phyloP scores from a whole-genome alignment of 306 rosid genomes.

The Cicer judaicum region DNA sequence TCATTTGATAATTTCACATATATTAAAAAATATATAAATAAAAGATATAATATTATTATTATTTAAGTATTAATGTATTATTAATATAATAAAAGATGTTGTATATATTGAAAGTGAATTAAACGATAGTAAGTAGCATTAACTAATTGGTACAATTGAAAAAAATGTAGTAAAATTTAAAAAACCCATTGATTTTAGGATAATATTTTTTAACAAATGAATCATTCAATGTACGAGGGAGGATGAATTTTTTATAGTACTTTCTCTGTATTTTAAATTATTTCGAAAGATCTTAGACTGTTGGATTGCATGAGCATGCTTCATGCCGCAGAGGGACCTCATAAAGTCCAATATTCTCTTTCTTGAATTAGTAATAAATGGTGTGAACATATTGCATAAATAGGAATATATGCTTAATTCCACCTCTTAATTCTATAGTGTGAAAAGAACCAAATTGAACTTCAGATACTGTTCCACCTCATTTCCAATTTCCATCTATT shows the following conservation, averaged over 20 bases:
- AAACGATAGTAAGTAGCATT: too few relatives aligned
- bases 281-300: not conserved
- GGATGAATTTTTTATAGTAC: not conserved
- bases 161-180: too few relatives aligned
- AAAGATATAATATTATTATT: too few relatives aligned
- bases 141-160: too few relatives aligned
- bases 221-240: too few relatives aligned
- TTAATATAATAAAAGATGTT: too few relatives aligned
- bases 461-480: conserved; percentile 23
- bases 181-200: too few relatives aligned
- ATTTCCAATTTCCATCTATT: conserved; percentile 26
- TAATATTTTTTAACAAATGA: too few relatives aligned
- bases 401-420: conserved; percentile 43
- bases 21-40: too few relatives aligned
- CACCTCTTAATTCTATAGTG: conserved; percentile 12
- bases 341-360: not conserved
- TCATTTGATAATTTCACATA: too few relatives aligned
- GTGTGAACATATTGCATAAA: conserved; percentile 47
- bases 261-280: not conserved
- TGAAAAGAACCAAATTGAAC: conserved; percentile 45
- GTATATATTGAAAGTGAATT: too few relatives aligned
- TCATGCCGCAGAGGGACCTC: conserved; percentile 34
- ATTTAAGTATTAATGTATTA: too few relatives aligned
- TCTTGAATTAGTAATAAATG: not conserved
- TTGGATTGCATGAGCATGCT: conserved; percentile 36